Base-by-base conservation (phyloP, 345 rosid species). In the Acer yangbiense region DNA sequence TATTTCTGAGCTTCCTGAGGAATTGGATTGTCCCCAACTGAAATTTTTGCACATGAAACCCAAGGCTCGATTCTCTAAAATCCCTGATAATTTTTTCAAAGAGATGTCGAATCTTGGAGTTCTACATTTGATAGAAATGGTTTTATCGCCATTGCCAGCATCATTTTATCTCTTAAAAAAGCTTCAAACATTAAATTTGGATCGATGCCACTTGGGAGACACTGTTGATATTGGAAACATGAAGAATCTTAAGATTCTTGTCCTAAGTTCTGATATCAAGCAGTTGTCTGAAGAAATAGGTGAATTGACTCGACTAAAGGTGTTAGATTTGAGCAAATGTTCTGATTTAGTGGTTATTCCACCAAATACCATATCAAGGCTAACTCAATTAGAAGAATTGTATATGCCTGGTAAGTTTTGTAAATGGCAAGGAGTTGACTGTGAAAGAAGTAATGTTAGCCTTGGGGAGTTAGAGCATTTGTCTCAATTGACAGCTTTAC, bases 331-430 rank as follows among this genome's bases (percentile, higher is more conserved):
- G 65, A 74, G 18, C 1, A 0, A 3, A 7, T 79, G 88, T 27
- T 6, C 1, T 0, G 3, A 11, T 0, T 77, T 80, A 2, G 3
- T 23, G 76, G 46, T 69, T 16, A 78, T 82, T n/a, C 76, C 77
- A 20, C 13, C 54, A 0, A 14, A 43, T 8, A 68, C 80, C 23
- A 43, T 86, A 0, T 50, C 75, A 50, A 14, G 52, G 12, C 78
- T 84, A 55, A 41, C 67, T 20, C 43, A 8, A 9, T 69, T 84
- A 10, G 87, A 86, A 57, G 87, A 86, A 21, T 27, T 86, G 54
- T 76, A 46, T 25, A 71, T 79, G 78, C 0, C 11, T 1, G 7
- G 62, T 21, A 25, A 82, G 57, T 79, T 75, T 58, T 9, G 10
- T 12, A 0, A 4, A 4, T 35, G 39, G 39, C 39, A 35, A 35